Percentiles rank a stretch among this genome's conserved stretches.
Evolutionary conservation across 257 asterid species (phyloP).

Genomic region (Ophiorrhiza pumila): DNA sequence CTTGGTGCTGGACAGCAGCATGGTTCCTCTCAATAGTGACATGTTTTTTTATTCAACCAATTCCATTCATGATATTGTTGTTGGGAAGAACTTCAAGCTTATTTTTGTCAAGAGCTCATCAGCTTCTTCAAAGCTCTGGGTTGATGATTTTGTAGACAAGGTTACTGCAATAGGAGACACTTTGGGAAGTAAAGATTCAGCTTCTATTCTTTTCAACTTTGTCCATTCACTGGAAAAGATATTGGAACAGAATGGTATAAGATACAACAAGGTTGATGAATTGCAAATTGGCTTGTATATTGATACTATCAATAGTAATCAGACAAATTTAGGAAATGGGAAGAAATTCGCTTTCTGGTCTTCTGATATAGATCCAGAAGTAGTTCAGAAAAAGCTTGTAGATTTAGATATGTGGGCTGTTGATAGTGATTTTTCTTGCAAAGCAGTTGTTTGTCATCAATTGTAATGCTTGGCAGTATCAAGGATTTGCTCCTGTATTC

Average conservation of each 20-base stretch:
- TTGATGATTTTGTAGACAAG: constrained; percentile 34
- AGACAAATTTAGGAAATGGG: constrained; percentile 26
- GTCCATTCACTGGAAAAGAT: constrained; percentile 47
- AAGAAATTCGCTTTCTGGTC: constrained; percentile 62
- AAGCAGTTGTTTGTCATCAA: constrained; percentile 67
- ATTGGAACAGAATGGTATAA: constrained; percentile 39
- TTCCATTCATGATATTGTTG: constrained; percentile 32
- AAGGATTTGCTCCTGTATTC: background rate
- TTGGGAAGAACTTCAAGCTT: constrained; percentile 50
- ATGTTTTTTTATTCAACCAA: constrained; percentile 48
- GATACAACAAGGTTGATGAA: constrained; percentile 47
- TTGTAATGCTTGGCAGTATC: constrained; percentile 28
- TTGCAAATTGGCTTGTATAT: constrained; percentile 42
- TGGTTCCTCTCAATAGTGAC: constrained; percentile 47
- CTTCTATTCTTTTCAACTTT: constrained; percentile 29
- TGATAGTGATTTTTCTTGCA: constrained; percentile 70
- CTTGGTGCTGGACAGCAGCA: constrained; percentile 59
- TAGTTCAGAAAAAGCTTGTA: constrained; percentile 51
- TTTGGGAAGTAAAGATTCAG: constrained; percentile 32
- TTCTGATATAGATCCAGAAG: constrained; percentile 32
- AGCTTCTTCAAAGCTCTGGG: constrained; percentile 46
- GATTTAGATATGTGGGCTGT: constrained; percentile 54
- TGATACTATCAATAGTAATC: constrained; percentile 28
- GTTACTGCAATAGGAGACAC: constrained; percentile 34
- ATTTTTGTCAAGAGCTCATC: constrained; percentile 56